Evolutionary conservation across 768 basidiomycete species (phyloP), one percentile per base, ranked within the genome.

Genomic region (Strobilomyces dryophilus): DNA sequence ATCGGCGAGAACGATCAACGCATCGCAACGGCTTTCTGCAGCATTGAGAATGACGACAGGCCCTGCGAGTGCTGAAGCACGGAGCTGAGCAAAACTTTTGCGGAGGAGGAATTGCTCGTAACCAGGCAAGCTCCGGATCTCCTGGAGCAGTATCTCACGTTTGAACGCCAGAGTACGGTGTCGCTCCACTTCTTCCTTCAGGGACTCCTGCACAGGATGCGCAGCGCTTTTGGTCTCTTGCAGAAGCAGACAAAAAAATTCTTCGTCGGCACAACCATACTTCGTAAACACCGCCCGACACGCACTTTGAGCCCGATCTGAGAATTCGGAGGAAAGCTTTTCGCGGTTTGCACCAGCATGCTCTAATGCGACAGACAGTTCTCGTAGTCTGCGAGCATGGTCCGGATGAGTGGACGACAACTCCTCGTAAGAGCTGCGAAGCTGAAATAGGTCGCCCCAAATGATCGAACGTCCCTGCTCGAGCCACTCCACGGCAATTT

Each of bases 371-470:
- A 27, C 27, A 27, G 27, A 10, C 12, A 34, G 18, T 44, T 44
- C 43, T 8, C 15, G 27, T n/a, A 44, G 43, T 24, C 45, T 34
- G 24, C 15, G 21, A 1, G 57, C 57, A 27, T 49, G 55, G 18
- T 49, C 45, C 12, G 58, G 55, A 20, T 52, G 17, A 12, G 24
- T 21, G 17, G 44, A 31, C 3, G 29, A 57, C 15, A 57, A 26
- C 14, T 58, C 27, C 27, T 27, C 27, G 27, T 27, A 27, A 27
- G 27, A 27, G 27, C 27, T 27, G 27, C 8, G 27, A 27, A 27
- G 27, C 27, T 27, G 27, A 27, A 27, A 27, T 27, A 27, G 27
- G 27, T 27, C 27, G 27, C 27, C 27, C 27, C 4, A 8, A 27
- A 27, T 27, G 27, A 27, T 27, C 27, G 27, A 27, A 27, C 27